phyloP scores from a whole-genome alignment of 2,329 filamentous ascomycete species.

The Fusarium torulosum region DNA sequence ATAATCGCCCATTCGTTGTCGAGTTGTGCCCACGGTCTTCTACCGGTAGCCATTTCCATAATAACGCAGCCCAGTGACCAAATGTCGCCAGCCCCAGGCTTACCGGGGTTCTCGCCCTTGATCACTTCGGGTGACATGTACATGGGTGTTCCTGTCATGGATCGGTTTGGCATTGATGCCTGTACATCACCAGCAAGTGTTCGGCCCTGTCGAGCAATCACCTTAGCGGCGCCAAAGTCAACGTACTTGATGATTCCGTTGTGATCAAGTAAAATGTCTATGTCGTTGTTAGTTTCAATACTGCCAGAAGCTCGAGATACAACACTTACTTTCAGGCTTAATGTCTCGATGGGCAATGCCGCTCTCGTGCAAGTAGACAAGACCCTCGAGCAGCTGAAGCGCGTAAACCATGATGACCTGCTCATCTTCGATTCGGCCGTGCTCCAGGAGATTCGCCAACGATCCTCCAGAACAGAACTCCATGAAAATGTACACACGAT shows the following conservation, averaged over 20 bases:
- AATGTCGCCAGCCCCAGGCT: constrained; percentile 89
- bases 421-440: constrained; percentile 97
- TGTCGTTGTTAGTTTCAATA: constrained; percentile 31
- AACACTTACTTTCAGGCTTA: constrained; percentile 90
- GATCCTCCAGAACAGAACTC: constrained; percentile 98
- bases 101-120: constrained; percentile 84
- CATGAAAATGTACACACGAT: constrained; percentile 99
- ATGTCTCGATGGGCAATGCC: constrained; percentile 96
- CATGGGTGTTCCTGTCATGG: constrained; percentile 98
- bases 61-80: constrained; percentile 98
- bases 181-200: constrained; percentile 77
- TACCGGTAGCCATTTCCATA: constrained; percentile 95
- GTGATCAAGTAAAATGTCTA: constrained; percentile 94
- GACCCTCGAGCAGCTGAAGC: constrained; percentile 90
- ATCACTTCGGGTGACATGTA: constrained; percentile 99
- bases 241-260: constrained; percentile 99
- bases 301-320: not conserved
- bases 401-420: constrained; percentile 98
- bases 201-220: constrained; percentile 93
- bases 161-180: constrained; percentile 78
- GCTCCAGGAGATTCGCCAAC: constrained; percentile 87
- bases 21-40: constrained; percentile 92
- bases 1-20: constrained; percentile 99
- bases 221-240: constrained; percentile 96
- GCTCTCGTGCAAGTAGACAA: constrained; percentile 92